phyloP scores from a whole-genome alignment of 2,329 filamentous ascomycete species.

The Clonostachys solani region DNA sequence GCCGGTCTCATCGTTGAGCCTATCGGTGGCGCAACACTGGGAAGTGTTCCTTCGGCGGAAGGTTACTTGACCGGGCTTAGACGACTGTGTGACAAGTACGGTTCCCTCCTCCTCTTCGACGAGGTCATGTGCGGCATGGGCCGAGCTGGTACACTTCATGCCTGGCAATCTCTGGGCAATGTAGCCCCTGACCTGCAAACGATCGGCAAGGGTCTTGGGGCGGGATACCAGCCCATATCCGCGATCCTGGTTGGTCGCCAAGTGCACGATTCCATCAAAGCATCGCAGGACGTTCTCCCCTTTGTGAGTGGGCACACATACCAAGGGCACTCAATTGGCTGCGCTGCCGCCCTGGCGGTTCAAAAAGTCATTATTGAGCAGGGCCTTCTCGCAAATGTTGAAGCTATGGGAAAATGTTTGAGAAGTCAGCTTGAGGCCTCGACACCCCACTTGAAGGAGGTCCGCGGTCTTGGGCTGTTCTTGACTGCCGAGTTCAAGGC shows the following conservation, averaged over 20 bases:
- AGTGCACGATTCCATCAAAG: constrained; percentile 13
- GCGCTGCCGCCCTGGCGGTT: constrained; percentile 31
- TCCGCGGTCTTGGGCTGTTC: constrained; percentile 3
- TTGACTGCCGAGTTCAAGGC: not conserved
- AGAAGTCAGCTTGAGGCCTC: not conserved
- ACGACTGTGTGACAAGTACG: constrained; percentile 44
- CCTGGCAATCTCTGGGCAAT: constrained; percentile 50
- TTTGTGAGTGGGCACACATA: constrained; percentile 57
- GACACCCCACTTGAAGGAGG: constrained; percentile 10
- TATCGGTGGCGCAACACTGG: constrained; percentile 38
- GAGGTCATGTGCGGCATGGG: constrained; percentile 65
- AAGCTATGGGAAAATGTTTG: constrained; percentile 13
- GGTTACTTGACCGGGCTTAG: constrained; percentile 45
- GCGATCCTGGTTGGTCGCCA: constrained; percentile 42
- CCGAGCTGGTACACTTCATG: constrained; percentile 53
- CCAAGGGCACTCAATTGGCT: constrained; percentile 29
- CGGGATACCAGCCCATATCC: constrained; percentile 51
- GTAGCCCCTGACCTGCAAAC: constrained; percentile 50
- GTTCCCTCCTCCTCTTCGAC: constrained; percentile 44
- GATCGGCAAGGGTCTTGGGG: constrained; percentile 55
- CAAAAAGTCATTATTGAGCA: constrained; percentile 30
- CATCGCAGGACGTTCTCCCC: constrained; percentile 5
- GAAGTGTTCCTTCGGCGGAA: constrained; percentile 40
- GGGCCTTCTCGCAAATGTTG: constrained; percentile 20
- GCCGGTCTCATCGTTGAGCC: constrained; percentile 40